Evolutionary conservation across 306 rosid genomes (phyloP), one percentile per base, ranked within the genome.

Genomic region (Spatholobus suberectus): DNA sequence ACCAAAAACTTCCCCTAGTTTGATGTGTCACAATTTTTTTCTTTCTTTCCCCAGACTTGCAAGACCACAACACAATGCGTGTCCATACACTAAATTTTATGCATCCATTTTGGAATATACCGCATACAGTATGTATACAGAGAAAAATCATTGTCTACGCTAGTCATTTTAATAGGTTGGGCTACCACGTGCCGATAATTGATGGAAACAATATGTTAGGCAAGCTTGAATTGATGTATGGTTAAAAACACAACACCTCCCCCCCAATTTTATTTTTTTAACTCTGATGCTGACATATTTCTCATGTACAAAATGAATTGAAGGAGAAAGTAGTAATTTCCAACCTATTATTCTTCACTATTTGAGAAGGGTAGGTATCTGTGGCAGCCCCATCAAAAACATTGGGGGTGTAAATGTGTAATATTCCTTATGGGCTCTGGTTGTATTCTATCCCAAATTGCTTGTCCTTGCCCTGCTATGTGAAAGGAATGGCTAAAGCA

Each of bases 341-440:
- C 17, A 43, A 29, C 15, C 38, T 70, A 58, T 14, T 63, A 75
- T 87, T 76, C 51, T 85, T 76, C 82, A 76, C 76, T 78, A 76
- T 61, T 79, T 73, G 83, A 77, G 82, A 79, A 20, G 43, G 65
- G 47, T 27, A 84, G 80, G 72, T 84, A 71, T 24, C 61, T 75
- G 34, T 86, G 46, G 7, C 34, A 75, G 61, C 84, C 81, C 71
- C 58, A 43, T 81, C 34, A 76, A 78, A 69, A 65, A 76, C 57
- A 46, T 65, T 71, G 81, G 81, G 49, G 83, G 44, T 82, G 59
- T 77, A 78, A 82, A 41, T 81, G 44, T 82, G 59, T 77, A 78
- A 82, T 82, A 82, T 86, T 82, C 84, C 86, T 76, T 78, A 82
- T 78, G 81, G 86, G 77, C 68, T 78, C 76, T 81, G 85, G 89